Percentiles rank a stretch among this genome's conserved stretches.
Evolutionary conservation across 2,329 filamentous ascomycete species (phyloP).

Genomic region (Diaporthe eres): DNA sequence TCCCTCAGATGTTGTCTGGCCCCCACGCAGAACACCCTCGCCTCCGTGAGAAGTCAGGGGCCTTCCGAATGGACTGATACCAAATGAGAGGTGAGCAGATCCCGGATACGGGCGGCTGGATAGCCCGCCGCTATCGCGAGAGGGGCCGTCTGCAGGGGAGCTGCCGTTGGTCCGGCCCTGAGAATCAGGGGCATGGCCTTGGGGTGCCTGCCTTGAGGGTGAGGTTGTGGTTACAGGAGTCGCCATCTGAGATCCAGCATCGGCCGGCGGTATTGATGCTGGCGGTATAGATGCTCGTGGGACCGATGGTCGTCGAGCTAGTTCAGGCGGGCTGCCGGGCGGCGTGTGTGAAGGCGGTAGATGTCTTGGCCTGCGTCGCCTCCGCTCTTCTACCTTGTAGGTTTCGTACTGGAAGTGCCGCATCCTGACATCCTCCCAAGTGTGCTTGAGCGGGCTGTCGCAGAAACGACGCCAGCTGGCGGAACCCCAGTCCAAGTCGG

Average conservation of each 20-base stretch:
- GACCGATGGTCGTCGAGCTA: background rate
- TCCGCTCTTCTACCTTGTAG: background rate
- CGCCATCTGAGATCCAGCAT: background rate
- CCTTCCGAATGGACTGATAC: no score
- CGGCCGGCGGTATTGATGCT: background rate
- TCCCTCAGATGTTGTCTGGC: background rate
- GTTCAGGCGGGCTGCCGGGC: background rate
- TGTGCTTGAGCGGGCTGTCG: background rate
- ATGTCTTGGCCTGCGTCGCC: background rate
- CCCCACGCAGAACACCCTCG: background rate
- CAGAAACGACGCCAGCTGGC: background rate
- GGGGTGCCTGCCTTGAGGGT: fast-evolving
- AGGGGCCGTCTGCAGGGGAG: no score
- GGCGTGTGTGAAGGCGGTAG: background rate
- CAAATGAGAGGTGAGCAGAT: no score
- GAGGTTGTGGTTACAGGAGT: background rate
- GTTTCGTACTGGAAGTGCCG: background rate
- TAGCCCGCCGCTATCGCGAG: no score
- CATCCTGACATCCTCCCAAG: background rate
- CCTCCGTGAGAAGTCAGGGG: background rate
- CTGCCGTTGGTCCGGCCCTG: background rate
- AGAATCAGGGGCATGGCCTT: background rate
- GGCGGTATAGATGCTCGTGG: background rate
- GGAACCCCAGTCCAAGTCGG: background rate
- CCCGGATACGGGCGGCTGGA: no score